Base-by-base conservation (phyloP, 1,284 basidiomycete species). In the Puccinia novopanici region DNA sequence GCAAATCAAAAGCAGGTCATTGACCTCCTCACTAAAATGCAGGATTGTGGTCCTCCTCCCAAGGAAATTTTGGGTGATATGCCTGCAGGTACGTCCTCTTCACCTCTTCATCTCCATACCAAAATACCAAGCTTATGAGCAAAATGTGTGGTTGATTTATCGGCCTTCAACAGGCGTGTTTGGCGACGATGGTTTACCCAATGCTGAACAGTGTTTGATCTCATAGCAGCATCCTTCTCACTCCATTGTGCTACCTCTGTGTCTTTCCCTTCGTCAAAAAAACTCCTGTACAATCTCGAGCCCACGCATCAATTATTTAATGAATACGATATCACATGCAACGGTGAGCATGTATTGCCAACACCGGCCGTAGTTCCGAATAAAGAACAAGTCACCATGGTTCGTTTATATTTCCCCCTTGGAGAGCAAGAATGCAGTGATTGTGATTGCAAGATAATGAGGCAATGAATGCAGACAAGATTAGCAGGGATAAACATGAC, bases 1-100 rank as follows among this genome's bases (percentile, higher is more conserved):
- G 87, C 89, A 0, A 87, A 92, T 82, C 84, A 87, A 15, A 88
- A 88, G 83, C 87, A 88, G 76, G 88, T 88, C 79, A 87, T 88
- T 59, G 87, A 88, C 81, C 87, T 95, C 24, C 48, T 57, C 5
- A 48, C 30, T 13, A 83, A 94, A 92, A 90, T 96, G 89, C 93
- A 95, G 88, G 88, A 89, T 45, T 89, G 91, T 81, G 95, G 96
- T 2, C 90, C 93, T 15, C 95, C 95, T 0, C 95, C 95, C 0
- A 86, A 90, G 72, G 93, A 95, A 85, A 90, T 98, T 77, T 93
- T 97, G 90, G 96, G 95, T 1, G 91, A 93, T 5, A 88, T 98
- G 83, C 95, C 95, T 0, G 90, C 93, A 4, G 93, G 92, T 27
- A 54, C 57, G 79, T 37, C 27, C 48, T 9, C 27, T 67, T 10